A percentile compares a stretch with the other conserved stretches of the same genome.
These are phyloP conservation scores for Sarcomyxa edulis DNA, from an alignment of 768 basidiomycete genomes.

Conservation along the genomic window DNA sequence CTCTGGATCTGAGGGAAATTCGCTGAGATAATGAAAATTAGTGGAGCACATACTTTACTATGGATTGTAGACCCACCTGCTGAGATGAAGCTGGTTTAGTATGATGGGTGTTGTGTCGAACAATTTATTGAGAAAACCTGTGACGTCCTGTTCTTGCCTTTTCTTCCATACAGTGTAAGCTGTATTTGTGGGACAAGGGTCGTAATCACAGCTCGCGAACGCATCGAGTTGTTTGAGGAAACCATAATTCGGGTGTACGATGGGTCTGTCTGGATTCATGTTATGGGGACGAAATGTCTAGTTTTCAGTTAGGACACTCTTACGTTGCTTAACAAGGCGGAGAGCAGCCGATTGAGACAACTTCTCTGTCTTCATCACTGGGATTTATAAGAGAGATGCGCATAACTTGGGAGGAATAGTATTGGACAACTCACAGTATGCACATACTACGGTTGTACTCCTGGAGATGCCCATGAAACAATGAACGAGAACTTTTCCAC, in stretches of 20 bases:
- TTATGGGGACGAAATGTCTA: slow-evolving; percentile 8
- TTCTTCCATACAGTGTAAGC: slow-evolving; percentile 58
- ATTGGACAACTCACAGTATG: slow-evolving; percentile 38
- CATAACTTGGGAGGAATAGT: background rate
- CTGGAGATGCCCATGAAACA: slow-evolving; percentile 72
- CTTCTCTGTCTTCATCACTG: slow-evolving; percentile 47
- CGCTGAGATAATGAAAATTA: slow-evolving; percentile 32
- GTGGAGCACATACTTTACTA: no score
- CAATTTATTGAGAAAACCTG: slow-evolving; percentile 44
- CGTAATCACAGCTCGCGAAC: slow-evolving; percentile 47
- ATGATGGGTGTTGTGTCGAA: slow-evolving; percentile 48
- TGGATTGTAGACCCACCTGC: slow-evolving; percentile 31
- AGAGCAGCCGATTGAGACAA: slow-evolving; percentile 40
- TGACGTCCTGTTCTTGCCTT: slow-evolving; percentile 46
- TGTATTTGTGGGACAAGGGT: slow-evolving; percentile 32
- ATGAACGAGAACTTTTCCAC: slow-evolving; percentile 63
- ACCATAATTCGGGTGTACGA: slow-evolving; percentile 42
- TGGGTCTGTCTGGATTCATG: slow-evolving; percentile 26
- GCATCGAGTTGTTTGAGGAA: slow-evolving; percentile 56
- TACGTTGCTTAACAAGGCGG: slow-evolving; percentile 44
- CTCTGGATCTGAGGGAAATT: slow-evolving; percentile 49
- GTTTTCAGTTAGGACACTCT: slow-evolving; percentile 10
- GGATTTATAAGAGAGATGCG: background rate
- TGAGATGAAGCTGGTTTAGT: slow-evolving; percentile 43
- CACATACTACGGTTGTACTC: slow-evolving; percentile 56